Evolutionary conservation across 2,329 filamentous ascomycete species (phyloP).

Genomic region (Cladosporium sp.): DNA sequence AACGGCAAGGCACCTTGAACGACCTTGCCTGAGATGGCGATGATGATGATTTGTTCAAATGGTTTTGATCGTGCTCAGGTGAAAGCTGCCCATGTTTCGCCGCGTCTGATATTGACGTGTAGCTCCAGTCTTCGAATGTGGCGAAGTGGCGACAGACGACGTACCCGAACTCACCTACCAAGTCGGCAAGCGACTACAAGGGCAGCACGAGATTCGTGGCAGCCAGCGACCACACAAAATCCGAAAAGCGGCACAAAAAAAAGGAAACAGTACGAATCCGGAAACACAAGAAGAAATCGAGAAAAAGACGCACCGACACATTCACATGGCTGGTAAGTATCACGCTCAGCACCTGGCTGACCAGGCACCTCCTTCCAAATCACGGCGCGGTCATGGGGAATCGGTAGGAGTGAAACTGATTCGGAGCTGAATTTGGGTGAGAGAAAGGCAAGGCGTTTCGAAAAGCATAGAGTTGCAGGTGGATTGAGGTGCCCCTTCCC

Average conservation of each 20-base stretch:
- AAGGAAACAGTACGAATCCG: background rate
- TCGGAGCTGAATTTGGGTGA: too few relatives aligned
- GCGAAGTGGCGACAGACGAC: background rate
- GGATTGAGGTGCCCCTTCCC: background rate
- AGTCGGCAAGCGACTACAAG: background rate
- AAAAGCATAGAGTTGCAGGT: background rate
- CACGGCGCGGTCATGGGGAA: background rate
- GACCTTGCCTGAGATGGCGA: background rate
- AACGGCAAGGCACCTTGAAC: constrained; percentile 15
- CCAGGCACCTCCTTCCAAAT: background rate
- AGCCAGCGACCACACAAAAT: background rate
- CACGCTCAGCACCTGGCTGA: background rate
- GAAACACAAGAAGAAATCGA: background rate
- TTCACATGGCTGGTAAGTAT: background rate
- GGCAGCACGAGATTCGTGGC: background rate
- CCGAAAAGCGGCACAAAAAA: constrained; percentile 2
- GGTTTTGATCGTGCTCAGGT: background rate
- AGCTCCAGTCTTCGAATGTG: background rate
- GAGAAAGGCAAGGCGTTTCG: background rate
- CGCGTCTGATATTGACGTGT: constrained; percentile 16
- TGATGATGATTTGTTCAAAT: background rate
- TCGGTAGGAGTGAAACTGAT: background rate
- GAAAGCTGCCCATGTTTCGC: constrained; percentile 1
- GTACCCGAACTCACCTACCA: background rate
- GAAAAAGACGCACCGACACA: background rate